Conservation (phyloP, 106 monocot species). For the Narthecium ossifragum region DNA sequence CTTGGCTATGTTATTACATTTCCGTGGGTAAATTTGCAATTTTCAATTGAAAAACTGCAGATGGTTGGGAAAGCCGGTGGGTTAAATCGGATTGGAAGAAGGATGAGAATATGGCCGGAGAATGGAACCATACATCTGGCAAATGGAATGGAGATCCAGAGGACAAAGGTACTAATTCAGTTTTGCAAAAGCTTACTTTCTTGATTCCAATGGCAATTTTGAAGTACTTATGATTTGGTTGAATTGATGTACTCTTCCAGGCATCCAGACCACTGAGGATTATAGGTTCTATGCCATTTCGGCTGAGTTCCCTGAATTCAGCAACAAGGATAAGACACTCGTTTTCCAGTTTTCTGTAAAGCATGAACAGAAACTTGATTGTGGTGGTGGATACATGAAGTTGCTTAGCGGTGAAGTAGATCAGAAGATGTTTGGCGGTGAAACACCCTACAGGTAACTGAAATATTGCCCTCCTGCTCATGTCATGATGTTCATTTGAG, state of each 20-base stretch:
- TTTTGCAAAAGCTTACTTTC: not conserved
- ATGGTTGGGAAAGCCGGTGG: conserved; percentile 82
- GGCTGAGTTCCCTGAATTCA: conserved; percentile 56
- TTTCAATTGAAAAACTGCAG: conserved; percentile 13
- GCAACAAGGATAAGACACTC: conserved; percentile 62
- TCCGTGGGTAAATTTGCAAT: not conserved
- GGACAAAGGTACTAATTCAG: conserved; percentile 51
- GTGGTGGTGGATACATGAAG: conserved; percentile 83
- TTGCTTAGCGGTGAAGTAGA: conserved; percentile 67
- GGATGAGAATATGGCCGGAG: conserved; percentile 71
- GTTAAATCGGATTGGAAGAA: conserved; percentile 93
- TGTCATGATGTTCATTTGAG: no score
- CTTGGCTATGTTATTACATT: not conserved
- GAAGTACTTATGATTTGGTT: not conserved
- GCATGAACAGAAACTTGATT: conserved; percentile 80
- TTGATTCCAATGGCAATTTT: not conserved
- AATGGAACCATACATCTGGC: conserved; percentile 82
- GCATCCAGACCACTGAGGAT: conserved; percentile 63
- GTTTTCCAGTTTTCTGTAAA: conserved; percentile 77
- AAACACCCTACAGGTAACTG: conserved; percentile 71
- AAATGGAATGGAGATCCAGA: conserved; percentile 64
- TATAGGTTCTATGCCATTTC: conserved; percentile 67
- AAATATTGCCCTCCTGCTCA: no score
- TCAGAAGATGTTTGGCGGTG: conserved; percentile 64
- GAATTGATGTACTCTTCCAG: conserved; percentile 17